phyloP scores from a whole-genome alignment of 306 rosid species.

The Aeschynomene evenia region DNA sequence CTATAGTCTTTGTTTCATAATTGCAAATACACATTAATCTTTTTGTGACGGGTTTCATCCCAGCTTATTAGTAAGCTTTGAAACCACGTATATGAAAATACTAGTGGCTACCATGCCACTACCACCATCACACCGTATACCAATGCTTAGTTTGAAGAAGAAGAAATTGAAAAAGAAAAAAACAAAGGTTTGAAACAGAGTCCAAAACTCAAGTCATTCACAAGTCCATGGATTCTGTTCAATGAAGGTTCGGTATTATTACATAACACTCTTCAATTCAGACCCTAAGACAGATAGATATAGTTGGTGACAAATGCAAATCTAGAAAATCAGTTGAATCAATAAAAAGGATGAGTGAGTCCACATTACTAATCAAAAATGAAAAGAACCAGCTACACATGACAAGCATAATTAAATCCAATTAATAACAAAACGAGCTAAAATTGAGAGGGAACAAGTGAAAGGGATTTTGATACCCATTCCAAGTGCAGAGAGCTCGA shows the following conservation, averaged over 20 bases:
- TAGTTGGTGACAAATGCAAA: not conserved
- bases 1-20: not conserved
- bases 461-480: constrained; percentile 50
- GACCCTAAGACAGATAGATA: not conserved
- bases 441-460: not conserved
- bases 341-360: not conserved
- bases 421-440: not conserved
- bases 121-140: not conserved
- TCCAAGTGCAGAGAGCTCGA: constrained; percentile 83
- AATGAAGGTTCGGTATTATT: not conserved
- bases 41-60: not conserved
- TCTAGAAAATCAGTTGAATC: not conserved
- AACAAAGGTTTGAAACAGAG: not conserved
- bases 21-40: not conserved
- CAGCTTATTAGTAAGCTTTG: not conserved
- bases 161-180: not conserved
- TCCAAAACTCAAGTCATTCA: not conserved
- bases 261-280: not conserved
- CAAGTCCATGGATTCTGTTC: not conserved
- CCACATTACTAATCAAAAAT: not conserved
- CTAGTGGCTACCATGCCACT: not conserved
- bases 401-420: not conserved
- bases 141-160: not conserved
- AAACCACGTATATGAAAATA: not conserved
- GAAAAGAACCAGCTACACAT: not conserved